Percentiles rank a stretch among this genome's conserved stretches.
Conservation (phyloP, 2,329 filamentous ascomycete species). For the Trichoderma afroharzianum region DNA sequence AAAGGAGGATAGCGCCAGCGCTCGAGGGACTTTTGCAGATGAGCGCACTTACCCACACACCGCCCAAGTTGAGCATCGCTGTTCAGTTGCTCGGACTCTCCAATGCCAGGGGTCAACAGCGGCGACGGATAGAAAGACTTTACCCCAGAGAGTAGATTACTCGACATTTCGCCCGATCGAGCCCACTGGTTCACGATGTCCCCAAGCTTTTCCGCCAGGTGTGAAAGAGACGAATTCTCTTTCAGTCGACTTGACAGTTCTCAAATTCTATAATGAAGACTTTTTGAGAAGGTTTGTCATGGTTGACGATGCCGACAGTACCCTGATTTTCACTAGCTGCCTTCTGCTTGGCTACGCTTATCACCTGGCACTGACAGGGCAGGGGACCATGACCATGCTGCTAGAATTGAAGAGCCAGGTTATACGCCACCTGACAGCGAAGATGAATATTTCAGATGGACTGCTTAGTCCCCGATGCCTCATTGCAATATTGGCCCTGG, state of each 20-base stretch:
- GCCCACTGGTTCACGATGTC: neutral
- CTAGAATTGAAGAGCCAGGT: neutral
- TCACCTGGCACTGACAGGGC: neutral
- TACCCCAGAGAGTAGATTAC: neutral
- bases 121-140: neutral
- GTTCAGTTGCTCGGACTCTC: neutral
- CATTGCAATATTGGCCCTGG: neutral
- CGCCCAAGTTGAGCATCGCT: neutral
- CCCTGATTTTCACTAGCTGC: neutral
- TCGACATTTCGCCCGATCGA: neutral
- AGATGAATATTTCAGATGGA: neutral
- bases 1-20: neutral
- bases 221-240: neutral
- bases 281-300: neutral
- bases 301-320: neutral
- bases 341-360: neutral
- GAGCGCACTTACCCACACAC: neutral
- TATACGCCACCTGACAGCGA: neutral
- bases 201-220: neutral
- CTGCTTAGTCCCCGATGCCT: neutral
- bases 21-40: neutral
- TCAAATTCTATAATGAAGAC: neutral
- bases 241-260: neutral
- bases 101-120: neutral
- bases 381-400: neutral